A percentile compares a stretch with the other conserved stretches of the same genome.
Evolutionary conservation across 345 rosid genomes (phyloP).

Genomic region (Salix suchowensis): DNA sequence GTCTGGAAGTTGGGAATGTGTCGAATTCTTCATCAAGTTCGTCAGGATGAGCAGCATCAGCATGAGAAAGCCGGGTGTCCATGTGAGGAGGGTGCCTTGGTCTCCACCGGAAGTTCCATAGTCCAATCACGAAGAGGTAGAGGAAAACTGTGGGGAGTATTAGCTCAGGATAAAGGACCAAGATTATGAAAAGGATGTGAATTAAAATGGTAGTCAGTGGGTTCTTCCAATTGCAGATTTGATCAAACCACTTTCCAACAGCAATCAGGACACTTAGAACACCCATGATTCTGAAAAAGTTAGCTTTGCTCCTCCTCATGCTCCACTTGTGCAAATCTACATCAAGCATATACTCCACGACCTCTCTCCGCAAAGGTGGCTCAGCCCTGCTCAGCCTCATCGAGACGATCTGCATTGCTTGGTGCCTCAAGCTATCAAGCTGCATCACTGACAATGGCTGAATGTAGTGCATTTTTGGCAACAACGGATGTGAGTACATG

Average conservation of each 20-base stretch:
- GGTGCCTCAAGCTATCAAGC: constrained; percentile 32
- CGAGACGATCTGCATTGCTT: constrained; percentile 28
- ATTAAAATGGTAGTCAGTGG: constrained; percentile 28
- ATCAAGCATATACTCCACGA: constrained; percentile 32
- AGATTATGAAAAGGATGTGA: constrained; percentile 25
- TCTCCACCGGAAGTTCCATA: constrained; percentile 30
- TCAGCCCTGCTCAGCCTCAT: constrained; percentile 27
- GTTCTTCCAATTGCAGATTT: constrained; percentile 32
- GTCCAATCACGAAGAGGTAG: constrained; percentile 24
- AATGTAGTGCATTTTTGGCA: constrained; percentile 34
- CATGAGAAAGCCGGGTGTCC: constrained; percentile 26
- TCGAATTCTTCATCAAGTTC: constrained; percentile 30
- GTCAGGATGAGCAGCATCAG: constrained; percentile 26
- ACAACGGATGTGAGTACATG: constrained; percentile 30
- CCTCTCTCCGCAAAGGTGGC: constrained; percentile 27
- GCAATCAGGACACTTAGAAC: constrained; percentile 21
- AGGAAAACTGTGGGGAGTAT: constrained; percentile 29
- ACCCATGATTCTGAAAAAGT: constrained; percentile 28
- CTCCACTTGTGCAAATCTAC: constrained; percentile 35
- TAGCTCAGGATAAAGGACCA: constrained; percentile 28
- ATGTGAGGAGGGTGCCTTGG: constrained; percentile 28
- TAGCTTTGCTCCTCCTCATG: constrained; percentile 35
- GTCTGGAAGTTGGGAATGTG: constrained; percentile 22
- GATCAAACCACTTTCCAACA: constrained; percentile 32
- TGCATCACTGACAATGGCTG: constrained; percentile 29